Conservation (phyloP, 306 rosid genomes). For the Vigna unguiculata region DNA sequence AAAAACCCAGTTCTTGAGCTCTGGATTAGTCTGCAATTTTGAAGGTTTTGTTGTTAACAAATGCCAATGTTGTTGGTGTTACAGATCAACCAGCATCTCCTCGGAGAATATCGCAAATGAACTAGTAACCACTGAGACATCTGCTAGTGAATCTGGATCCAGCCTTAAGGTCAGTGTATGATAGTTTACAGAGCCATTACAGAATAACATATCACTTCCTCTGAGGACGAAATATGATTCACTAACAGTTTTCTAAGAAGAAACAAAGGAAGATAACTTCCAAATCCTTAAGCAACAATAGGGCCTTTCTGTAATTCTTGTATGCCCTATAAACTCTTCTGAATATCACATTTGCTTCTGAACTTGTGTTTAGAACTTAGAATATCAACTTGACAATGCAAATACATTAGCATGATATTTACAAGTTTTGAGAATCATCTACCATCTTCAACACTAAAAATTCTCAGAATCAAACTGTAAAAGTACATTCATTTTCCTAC, state of each 20-base stretch:
- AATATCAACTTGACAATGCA: not conserved
- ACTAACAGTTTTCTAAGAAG: not conserved
- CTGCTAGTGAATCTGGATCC: conserved; percentile 70
- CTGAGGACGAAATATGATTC: conserved; percentile 13
- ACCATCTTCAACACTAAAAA: not conserved
- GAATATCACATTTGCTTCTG: not conserved
- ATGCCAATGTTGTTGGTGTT: conserved; percentile 31
- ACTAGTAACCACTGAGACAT: conserved; percentile 55
- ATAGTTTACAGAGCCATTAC: conserved; percentile 9
- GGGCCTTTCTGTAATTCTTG: not conserved
- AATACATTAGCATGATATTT: not conserved
- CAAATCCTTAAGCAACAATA: not conserved
- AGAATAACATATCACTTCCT: conserved; percentile 15
- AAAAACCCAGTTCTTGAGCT: conserved; percentile 3
- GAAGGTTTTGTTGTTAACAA: not conserved
- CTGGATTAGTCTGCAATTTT: conserved; percentile 14
- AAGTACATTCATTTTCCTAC: not conserved
- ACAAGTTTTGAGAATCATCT: not conserved
- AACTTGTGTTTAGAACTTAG: not conserved
- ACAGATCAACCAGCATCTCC: conserved; percentile 75
- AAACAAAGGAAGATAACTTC: not conserved
- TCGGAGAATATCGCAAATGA: conserved; percentile 67
- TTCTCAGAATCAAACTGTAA: not conserved
- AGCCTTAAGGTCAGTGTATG: conserved; percentile 63
- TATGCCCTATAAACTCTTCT: not conserved